Evolutionary conservation across 208 protist genomes (phyloP).

Genomic region (Leptomonas pyrrhocoris): DNA sequence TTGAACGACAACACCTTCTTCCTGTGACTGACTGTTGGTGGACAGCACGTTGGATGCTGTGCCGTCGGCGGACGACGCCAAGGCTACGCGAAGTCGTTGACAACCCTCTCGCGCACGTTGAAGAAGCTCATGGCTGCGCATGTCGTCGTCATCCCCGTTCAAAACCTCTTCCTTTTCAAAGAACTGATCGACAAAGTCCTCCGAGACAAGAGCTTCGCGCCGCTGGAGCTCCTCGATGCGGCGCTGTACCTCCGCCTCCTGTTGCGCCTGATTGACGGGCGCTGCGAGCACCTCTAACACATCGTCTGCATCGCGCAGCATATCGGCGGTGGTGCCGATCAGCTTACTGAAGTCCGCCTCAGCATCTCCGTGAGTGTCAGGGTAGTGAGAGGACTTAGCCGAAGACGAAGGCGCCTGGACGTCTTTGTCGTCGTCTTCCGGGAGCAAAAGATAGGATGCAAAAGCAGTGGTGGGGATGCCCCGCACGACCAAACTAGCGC

Average conservation of each 20-base stretch:
- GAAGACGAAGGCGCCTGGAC: neutral
- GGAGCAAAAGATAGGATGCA: constrained; percentile 18
- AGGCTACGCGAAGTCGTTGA: neutral
- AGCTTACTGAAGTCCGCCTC: constrained; percentile 8
- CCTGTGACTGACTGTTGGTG: neutral
- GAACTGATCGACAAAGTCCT: constrained; percentile 24
- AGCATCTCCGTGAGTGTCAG: neutral
- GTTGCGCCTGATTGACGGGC: neutral
- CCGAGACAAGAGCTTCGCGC: constrained; percentile 10
- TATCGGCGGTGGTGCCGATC: constrained; percentile 5
- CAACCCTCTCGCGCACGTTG: constrained; percentile 18
- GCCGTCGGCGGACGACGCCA: neutral
- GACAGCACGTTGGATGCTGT: too few relatives aligned
- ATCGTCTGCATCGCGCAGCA: constrained; percentile 22
- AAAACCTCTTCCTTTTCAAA: constrained; percentile 18
- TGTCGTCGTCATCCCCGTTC: constrained; percentile 27
- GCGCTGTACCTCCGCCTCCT: neutral
- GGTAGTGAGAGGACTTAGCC: too few relatives aligned
- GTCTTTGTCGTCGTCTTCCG: neutral
- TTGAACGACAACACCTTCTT: too few relatives aligned
- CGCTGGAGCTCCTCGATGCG: constrained; percentile 22
- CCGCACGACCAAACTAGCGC: constrained; percentile 17
- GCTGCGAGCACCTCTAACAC: constrained; percentile 22
- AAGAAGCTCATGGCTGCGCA: constrained; percentile 37
- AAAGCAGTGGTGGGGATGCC: constrained; percentile 13